Percentiles rank a stretch among this genome's conserved stretches.
Evolutionary conservation across 768 basidiomycete species (phyloP).

Genomic region (Suillus subluteus): DNA sequence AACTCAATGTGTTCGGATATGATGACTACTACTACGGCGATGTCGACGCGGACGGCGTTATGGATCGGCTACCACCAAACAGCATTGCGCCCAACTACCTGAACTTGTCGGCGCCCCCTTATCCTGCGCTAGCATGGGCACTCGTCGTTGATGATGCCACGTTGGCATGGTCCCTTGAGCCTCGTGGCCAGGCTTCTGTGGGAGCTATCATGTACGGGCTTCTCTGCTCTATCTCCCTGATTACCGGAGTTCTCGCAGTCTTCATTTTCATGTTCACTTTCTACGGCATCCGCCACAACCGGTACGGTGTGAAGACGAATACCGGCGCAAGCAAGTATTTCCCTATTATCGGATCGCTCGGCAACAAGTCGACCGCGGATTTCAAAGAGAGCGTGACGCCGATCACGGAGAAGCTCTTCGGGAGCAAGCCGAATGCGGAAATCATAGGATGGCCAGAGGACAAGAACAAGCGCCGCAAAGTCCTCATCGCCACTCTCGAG

Average conservation of each 20-base stretch:
- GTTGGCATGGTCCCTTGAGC: constrained; percentile 77
- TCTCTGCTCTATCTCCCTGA: constrained; percentile 76
- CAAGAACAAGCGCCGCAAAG: constrained; percentile 87
- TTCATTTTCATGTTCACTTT: constrained; percentile 93
- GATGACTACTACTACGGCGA: constrained; percentile 96
- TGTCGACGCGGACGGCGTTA: constrained; percentile 80
- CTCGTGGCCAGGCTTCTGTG: constrained; percentile 79
- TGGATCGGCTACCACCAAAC: constrained; percentile 93
- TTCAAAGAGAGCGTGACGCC: constrained; percentile 61
- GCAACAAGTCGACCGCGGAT: constrained; percentile 70
- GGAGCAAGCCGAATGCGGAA: constrained; percentile 60
- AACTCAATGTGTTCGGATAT: constrained; percentile 89
- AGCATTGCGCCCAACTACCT: constrained; percentile 82
- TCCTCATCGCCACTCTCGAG: constrained; percentile 90
- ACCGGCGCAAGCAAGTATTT: constrained; percentile 79
- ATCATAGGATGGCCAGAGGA: constrained; percentile 97
- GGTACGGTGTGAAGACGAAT: constrained; percentile 81
- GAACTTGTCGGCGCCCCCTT: constrained; percentile 90
- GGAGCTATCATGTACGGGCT: constrained; percentile 90
- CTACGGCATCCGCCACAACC: constrained; percentile 95
- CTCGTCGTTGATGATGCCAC: constrained; percentile 77
- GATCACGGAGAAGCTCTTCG: constrained; percentile 73
- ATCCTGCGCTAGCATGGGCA: constrained; percentile 88
- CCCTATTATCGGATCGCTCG: constrained; percentile 76
- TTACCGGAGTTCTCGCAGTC: constrained; percentile 84